Conservation (phyloP, 768 basidiomycete species). For the Tricholoma flavovirens region DNA sequence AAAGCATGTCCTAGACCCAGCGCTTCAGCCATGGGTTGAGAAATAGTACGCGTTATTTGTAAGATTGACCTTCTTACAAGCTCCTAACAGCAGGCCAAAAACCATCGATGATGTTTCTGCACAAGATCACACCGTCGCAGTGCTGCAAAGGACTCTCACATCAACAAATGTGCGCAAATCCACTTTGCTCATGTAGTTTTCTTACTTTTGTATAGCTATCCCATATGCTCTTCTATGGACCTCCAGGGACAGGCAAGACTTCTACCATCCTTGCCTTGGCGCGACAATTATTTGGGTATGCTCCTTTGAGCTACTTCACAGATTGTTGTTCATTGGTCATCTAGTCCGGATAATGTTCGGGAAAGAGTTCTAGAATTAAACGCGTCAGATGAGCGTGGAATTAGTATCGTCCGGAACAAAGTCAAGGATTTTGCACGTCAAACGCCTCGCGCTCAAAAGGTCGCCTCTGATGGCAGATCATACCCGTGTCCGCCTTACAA, state of each 20-base stretch:
- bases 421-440: constrained; percentile 97
- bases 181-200: not conserved
- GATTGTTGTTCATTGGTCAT: not conserved
- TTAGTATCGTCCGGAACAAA: constrained; percentile 94
- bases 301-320: constrained; percentile 3
- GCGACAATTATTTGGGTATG: constrained; percentile 90
- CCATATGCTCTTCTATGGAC: constrained; percentile 99
- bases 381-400: constrained; percentile 98
- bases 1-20: constrained; percentile 48
- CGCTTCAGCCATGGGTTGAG: constrained; percentile 93
- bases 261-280: constrained; percentile 94
- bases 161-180: constrained; percentile 73
- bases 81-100: constrained; percentile 71
- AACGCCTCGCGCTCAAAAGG: constrained; percentile 74
- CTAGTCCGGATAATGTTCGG: constrained; percentile 91
- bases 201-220: constrained; percentile 60
- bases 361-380: constrained; percentile 94
- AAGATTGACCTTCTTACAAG: not conserved
- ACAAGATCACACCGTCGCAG: constrained; percentile 93
- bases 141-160: constrained; percentile 83
- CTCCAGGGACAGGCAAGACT: constrained; percentile 98
- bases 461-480: constrained; percentile 68
- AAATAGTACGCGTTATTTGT: constrained; percentile 73
- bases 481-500: constrained; percentile 99
- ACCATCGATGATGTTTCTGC: constrained; percentile 98